Evolutionary conservation across 768 basidiomycete species (phyloP).

Genomic region (Mycena polygramma): DNA sequence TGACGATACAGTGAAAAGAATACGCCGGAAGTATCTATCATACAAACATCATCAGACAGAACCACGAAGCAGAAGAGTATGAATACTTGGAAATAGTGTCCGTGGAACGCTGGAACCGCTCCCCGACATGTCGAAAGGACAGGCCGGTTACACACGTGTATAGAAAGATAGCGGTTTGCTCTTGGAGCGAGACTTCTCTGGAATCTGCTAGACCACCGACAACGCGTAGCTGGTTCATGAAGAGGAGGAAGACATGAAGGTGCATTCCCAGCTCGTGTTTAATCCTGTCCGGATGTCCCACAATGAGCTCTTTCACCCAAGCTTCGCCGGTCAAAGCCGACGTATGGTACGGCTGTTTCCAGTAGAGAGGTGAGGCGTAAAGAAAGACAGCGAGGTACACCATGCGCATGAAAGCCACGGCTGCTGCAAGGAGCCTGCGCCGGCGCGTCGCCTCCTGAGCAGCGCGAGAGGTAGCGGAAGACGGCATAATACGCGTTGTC

Average conservation of each 20-base stretch:
- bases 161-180: conserved; percentile 45
- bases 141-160: conserved; percentile 43
- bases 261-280: background rate
- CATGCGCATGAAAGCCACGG: background rate
- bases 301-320: background rate
- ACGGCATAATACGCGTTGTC: background rate
- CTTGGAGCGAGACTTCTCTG: conserved; percentile 28
- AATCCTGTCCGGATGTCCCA: background rate
- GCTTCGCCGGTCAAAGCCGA: background rate
- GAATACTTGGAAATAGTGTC: conserved; percentile 38
- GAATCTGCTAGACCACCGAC: background rate
- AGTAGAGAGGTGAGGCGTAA: background rate
- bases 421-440: background rate
- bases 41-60: conserved; percentile 1
- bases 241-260: background rate
- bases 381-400: background rate
- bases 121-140: conserved; percentile 37
- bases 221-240: background rate
- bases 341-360: background rate
- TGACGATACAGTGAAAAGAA: conserved; percentile 43
- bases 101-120: conserved; percentile 35
- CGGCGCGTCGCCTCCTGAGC: background rate
- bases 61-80: background rate
- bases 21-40: conserved; percentile 46
- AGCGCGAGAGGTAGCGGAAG: background rate